These are phyloP conservation scores for Exophiala alcalophila DNA, from an alignment of 2,329 filamentous ascomycete genomes.

Conservation along the genomic window DNA sequence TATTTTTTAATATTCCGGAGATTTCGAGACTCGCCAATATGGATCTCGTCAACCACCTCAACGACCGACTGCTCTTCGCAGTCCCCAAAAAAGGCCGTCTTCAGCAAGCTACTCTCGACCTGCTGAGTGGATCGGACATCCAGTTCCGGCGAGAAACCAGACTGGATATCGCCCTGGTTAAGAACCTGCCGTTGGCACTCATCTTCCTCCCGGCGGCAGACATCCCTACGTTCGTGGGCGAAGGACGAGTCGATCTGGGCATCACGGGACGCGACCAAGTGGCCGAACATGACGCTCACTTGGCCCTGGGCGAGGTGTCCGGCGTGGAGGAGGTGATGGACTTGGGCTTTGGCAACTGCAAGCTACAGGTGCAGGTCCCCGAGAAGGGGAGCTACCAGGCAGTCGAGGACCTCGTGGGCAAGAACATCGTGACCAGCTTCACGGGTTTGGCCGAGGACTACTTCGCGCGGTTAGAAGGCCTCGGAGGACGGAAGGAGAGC, in stretches of 20 bases:
- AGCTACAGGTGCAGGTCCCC: conserved; percentile 94
- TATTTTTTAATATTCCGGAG: too few relatives aligned
- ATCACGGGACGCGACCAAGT: conserved; percentile 95
- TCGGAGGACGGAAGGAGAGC: conserved; percentile 37
- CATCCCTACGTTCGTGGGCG: conserved; percentile 95
- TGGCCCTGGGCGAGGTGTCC: conserved; percentile 39
- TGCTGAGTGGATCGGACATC: conserved; percentile 90
- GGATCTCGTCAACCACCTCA: conserved; percentile 68
- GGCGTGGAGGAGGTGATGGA: conserved; percentile 85
- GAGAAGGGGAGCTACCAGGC: conserved; percentile 71
- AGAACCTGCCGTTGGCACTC: conserved; percentile 92
- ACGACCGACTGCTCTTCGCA: conserved; percentile 89
- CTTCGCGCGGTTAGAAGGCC: conserved; percentile 72
- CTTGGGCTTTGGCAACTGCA: conserved; percentile 85
- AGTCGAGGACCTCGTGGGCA: conserved; percentile 78
- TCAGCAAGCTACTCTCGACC: conserved; percentile 80
- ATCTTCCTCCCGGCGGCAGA: conserved; percentile 96
- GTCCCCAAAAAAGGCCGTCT: conserved; percentile 99
- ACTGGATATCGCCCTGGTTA: conserved; percentile 94
- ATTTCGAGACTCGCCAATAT: too few relatives aligned
- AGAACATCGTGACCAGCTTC: conserved; percentile 94
- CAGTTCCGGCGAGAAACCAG: conserved; percentile 94
- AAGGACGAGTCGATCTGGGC: conserved; percentile 87
- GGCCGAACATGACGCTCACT: conserved; percentile 73
- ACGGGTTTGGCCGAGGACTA: conserved; percentile 78